Evolutionary conservation across 2,329 filamentous ascomycete genomes (phyloP).

Genomic region (Alternaria consortialis): DNA sequence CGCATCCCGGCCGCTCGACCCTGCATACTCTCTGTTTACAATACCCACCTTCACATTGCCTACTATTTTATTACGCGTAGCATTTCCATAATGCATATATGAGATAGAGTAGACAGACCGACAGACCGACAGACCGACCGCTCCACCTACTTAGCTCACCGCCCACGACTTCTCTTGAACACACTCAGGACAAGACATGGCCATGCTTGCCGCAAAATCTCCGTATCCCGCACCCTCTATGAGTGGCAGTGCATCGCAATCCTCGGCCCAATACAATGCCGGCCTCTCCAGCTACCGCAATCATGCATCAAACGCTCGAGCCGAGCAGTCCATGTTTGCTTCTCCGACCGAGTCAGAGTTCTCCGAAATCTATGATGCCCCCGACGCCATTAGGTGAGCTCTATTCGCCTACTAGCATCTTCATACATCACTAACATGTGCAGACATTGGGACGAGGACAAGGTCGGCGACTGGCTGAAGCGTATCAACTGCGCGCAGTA

Average conservation of each 20-base stretch:
- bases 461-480: slow-evolving; percentile 88
- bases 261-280: slow-evolving; percentile 47
- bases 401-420: background rate
- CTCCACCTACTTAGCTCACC: slow-evolving; percentile 5
- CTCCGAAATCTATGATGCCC: slow-evolving; percentile 76
- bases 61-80: slow-evolving; percentile 5
- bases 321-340: slow-evolving; percentile 67
- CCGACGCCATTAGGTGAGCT: slow-evolving; percentile 64
- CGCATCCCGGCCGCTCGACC: slow-evolving; percentile 11
- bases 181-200: slow-evolving; percentile 60
- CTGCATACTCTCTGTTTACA: slow-evolving; percentile 18
- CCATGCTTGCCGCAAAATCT: slow-evolving; percentile 80
- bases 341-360: slow-evolving; percentile 95
- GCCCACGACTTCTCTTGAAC: slow-evolving; percentile 7
- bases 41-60: slow-evolving; percentile 2
- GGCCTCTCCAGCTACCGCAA: slow-evolving; percentile 48
- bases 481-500: slow-evolving; percentile 95
- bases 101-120: slow-evolving; percentile 16
- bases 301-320: slow-evolving; percentile 42
- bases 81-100: slow-evolving; percentile 29
- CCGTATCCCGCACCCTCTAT: slow-evolving; percentile 69
- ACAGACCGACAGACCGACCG: slow-evolving; percentile 8
- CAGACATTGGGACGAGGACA: slow-evolving; percentile 84
- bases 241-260: slow-evolving; percentile 40
- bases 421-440: slow-evolving; percentile 24